Evolutionary conservation across 2,329 filamentous ascomycete species (phyloP).

Genomic region (Chaetomium olivaceum): DNA sequence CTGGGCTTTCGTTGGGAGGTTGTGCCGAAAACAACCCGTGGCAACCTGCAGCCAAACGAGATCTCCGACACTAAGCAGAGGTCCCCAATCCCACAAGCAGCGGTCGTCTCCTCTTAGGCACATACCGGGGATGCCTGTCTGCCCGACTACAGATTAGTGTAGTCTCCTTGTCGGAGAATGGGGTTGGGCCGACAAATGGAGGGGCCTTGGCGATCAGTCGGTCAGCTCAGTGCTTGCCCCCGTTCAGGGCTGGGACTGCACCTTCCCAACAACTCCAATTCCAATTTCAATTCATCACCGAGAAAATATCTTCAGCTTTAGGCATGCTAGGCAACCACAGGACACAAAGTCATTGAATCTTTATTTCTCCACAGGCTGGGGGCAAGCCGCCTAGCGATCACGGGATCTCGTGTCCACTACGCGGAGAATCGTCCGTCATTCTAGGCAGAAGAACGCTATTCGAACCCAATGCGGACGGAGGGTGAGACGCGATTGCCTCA

Average conservation of each 20-base stretch:
- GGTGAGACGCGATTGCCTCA: neutral
- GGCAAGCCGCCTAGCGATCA: conserved; percentile 18
- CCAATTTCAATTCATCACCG: neutral
- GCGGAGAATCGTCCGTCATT: conserved; percentile 4
- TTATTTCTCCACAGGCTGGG: neutral
- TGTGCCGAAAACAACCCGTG: neutral
- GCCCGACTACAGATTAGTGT: neutral
- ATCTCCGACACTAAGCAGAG: neutral
- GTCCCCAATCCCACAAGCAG: neutral
- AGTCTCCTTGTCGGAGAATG: neutral
- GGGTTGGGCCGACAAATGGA: neutral
- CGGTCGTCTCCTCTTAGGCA: neutral
- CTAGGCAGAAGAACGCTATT: conserved; percentile 30
- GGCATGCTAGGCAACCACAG: conserved; percentile 12
- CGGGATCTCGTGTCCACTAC: conserved; percentile 25
- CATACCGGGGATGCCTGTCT: neutral
- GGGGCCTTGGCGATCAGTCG: neutral
- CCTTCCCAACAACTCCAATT: neutral
- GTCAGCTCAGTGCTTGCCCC: neutral
- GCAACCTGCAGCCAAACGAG: neutral
- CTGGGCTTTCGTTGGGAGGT: neutral
- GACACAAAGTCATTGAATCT: neutral
- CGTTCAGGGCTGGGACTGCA: neutral
- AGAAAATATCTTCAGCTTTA: neutral
- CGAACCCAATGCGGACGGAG: neutral